Evolutionary conservation across 495 filamentous ascomycete genomes (phyloP).

Genomic region (Pseudotulostoma volvatum): DNA sequence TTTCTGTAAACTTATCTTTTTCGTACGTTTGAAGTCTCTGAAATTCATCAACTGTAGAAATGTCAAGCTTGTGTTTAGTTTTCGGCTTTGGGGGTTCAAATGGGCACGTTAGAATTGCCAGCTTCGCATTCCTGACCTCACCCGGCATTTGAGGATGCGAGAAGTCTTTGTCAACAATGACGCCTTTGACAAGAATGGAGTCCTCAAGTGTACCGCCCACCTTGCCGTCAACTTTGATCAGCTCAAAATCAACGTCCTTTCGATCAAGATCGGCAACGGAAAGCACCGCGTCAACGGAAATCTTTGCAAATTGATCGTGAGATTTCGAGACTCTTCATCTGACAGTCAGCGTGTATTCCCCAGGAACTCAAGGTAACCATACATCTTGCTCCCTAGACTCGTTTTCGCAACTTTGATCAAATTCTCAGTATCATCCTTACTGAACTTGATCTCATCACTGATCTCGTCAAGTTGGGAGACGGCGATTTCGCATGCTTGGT

Average conservation of each 20-base stretch:
- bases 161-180: slow-evolving; percentile 99
- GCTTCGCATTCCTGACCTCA: slow-evolving; percentile 83
- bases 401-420: slow-evolving; percentile 88
- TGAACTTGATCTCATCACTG: slow-evolving; percentile 79
- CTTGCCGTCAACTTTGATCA: slow-evolving; percentile 99
- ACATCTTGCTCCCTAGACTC: slow-evolving; percentile 95
- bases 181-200: slow-evolving; percentile 84
- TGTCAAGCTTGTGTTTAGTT: slow-evolving; percentile 99
- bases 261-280: slow-evolving; percentile 91
- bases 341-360: background rate
- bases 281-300: slow-evolving; percentile 91
- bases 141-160: slow-evolving; percentile 98
- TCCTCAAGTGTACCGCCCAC: slow-evolving; percentile 93
- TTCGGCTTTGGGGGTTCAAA: slow-evolving; percentile 99
- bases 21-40: slow-evolving; percentile 94
- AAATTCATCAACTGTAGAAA: slow-evolving; percentile 93
- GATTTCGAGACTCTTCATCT: slow-evolving; percentile 69
- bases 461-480: slow-evolving; percentile 83
- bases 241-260: slow-evolving; percentile 95
- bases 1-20: slow-evolving; percentile 87
- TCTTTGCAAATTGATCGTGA: slow-evolving; percentile 93
- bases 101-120: slow-evolving; percentile 93
- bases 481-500: slow-evolving; percentile 92
- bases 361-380: slow-evolving; percentile 3
- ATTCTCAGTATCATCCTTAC: slow-evolving; percentile 58